Evolutionary conservation across 495 filamentous ascomycete genomes (phyloP).

Genomic region (Podospora didyma): DNA sequence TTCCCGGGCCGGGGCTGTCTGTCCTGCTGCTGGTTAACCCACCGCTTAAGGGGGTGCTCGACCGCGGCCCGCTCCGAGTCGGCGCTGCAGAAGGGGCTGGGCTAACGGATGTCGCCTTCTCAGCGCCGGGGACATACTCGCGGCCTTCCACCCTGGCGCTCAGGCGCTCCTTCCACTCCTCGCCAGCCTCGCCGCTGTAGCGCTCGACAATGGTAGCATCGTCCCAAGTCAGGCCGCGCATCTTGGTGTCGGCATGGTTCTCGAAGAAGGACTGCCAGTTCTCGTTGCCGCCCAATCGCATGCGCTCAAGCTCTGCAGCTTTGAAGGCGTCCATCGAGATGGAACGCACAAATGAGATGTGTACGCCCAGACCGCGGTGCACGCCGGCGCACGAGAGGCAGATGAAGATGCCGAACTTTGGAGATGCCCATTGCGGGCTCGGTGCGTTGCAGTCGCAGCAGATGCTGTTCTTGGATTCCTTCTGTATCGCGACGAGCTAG

Average conservation of each 20-base stretch:
- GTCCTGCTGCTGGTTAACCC: constrained; percentile 64
- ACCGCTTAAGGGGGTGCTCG: constrained; percentile 48
- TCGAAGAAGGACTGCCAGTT: constrained; percentile 84
- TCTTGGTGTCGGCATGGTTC: constrained; percentile 59
- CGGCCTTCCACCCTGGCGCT: constrained; percentile 77
- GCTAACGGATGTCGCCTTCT: constrained; percentile 41
- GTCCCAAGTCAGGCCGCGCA: constrained; percentile 61
- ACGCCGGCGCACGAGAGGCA: constrained; percentile 94
- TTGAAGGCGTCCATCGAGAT: constrained; percentile 99
- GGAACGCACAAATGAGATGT: constrained; percentile 95
- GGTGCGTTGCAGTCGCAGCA: constrained; percentile 95
- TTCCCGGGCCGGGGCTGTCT: constrained; percentile 52
- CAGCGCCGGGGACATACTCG: constrained; percentile 66
- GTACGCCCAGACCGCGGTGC: constrained; percentile 90
- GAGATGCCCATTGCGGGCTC: constrained; percentile 86
- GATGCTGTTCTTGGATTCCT: constrained; percentile 74
- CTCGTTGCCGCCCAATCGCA: constrained; percentile 82
- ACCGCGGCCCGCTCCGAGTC: constrained; percentile 24
- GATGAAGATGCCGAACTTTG: constrained; percentile 83
- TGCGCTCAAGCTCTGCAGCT: constrained; percentile 74
- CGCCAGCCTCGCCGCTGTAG: constrained; percentile 81
- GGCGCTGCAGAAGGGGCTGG: constrained; percentile 22
- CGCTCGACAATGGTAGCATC: constrained; percentile 76
- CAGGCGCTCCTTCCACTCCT: constrained; percentile 93
- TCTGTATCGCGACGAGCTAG: constrained; percentile 84